phyloP scores from a whole-genome alignment of 345 rosid genomes.

The Syzygium grande region DNA sequence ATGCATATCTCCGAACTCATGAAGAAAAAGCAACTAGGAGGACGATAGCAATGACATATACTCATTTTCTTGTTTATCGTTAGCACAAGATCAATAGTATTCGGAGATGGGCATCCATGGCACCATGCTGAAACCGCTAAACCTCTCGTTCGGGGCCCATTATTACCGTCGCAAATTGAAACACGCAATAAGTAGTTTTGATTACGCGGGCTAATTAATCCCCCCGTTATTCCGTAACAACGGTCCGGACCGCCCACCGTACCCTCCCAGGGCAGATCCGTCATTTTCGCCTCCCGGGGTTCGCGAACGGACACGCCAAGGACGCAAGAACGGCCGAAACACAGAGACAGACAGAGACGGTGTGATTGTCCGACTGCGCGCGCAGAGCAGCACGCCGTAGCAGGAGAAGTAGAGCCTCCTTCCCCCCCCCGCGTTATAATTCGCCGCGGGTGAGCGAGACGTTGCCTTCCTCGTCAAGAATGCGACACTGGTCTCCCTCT shows the following conservation, averaged over 20 bases:
- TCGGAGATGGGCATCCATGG: too few species aligned
- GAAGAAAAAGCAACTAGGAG: neutral
- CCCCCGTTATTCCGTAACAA: neutral
- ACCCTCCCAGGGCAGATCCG: neutral
- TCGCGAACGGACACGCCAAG: neutral
- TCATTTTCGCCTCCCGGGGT: neutral
- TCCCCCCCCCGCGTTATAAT: neutral
- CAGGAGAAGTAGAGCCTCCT: neutral
- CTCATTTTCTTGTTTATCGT: too few species aligned
- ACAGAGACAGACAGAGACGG: neutral
- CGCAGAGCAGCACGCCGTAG: neutral
- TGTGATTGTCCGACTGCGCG: neutral
- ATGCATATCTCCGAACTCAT: fast-evolving
- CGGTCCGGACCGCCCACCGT: neutral
- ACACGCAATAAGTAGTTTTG: neutral
- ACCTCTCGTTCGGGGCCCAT: too few species aligned
- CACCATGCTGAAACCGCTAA: too few species aligned
- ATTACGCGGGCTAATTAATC: neutral
- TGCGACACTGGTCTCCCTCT: neutral
- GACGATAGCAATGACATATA: neutral
- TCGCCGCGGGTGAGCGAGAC: neutral
- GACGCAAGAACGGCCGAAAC: neutral
- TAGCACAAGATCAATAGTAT: neutral
- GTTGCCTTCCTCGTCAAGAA: neutral
- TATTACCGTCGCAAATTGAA: neutral